Evolutionary conservation across 352 stramenopile genomes (phyloP), one percentile per base, ranked within the genome.

Genomic region (Globisporangium nunn): DNA sequence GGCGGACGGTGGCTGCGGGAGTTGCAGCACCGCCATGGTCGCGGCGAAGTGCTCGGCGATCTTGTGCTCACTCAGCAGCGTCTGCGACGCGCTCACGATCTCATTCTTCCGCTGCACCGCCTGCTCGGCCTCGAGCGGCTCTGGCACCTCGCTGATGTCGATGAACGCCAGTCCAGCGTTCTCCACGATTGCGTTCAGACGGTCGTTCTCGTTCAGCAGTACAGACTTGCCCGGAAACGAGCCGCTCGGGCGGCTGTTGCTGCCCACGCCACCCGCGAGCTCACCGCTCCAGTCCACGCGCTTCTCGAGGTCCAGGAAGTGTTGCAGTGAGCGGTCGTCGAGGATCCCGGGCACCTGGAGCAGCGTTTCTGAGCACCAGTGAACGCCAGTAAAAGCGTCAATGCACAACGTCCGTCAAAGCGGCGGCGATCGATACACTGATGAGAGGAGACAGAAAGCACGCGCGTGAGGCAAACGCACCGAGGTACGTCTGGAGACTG

Each of bases 291-390:
- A 63, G 39, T 89, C 82, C 55, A 93, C 60, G 44, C 90, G 78
- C 66, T 87, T 89, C 52, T 93, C 82, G 11, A 93, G 58, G 46
- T 93, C 80, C 50, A 93, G 41, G 51, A 93, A 93, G 54, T 89
- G 82, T 62, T 83, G 75, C 54, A 93, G 63, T 41, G 82, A 88
- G 0, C 69, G 73, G 57, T 93, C 82, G 40, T 91, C 80, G 33
- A 89, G 52, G 61, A 91, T 91, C 29, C 81, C 82, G 17, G 78
- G 80, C 33, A 88, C 74, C 50, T 79, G 69, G 37, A 93, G 60
- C 39, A 93, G 62, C 46, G 61, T 66, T 54, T 81, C 82, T 80
- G 0, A 7, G 43, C 14, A 7, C 15, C 10, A 7, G 10, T 39
- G 54, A 11, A 52, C 23, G 29, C 7, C n/a, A 23, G 41, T n/a